These are phyloP conservation scores for Venturia nashicola DNA, from an alignment of 2,329 filamentous ascomycete genomes.

Conservation along the genomic window DNA sequence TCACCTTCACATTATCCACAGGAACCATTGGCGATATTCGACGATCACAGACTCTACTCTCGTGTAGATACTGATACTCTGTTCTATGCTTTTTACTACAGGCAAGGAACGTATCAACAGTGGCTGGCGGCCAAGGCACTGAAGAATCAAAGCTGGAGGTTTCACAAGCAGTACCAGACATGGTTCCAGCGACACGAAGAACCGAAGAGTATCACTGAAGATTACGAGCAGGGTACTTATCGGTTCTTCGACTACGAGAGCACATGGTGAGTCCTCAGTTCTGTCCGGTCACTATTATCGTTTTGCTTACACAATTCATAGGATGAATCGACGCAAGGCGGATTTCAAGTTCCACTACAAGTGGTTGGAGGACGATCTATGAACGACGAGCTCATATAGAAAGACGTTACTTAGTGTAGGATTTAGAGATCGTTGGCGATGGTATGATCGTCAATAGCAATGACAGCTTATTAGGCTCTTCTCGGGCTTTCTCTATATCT, in stretches of 20 bases:
- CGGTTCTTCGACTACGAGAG: constrained; percentile 99
- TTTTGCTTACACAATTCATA: constrained; percentile 29
- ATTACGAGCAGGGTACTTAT: constrained; percentile 97
- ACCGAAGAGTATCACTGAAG: constrained; percentile 95
- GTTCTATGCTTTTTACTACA: constrained; percentile 99
- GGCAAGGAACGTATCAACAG: constrained; percentile 90
- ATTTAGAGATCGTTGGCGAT: neutral
- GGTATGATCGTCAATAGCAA: neutral
- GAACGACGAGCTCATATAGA: constrained; percentile 8
- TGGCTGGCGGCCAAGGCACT: constrained; percentile 92
- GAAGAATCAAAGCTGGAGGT: constrained; percentile 96
- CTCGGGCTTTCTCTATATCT: neutral
- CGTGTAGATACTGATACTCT: constrained; percentile 90
- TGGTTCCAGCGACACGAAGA: constrained; percentile 99
- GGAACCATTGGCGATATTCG: constrained; percentile 81
- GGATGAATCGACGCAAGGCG: constrained; percentile 97
- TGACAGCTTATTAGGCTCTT: neutral
- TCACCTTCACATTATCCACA: constrained; percentile 80
- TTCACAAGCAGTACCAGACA: constrained; percentile 97
- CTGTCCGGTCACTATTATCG: neutral
- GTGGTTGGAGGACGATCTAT: constrained; percentile 89
- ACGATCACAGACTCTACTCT: constrained; percentile 77
- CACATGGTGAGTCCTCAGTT: constrained; percentile 64
- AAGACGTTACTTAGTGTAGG: neutral
- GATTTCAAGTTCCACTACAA: constrained; percentile 99